Percentiles rank a stretch among this genome's conserved stretches.
These are phyloP conservation scores for Trypanosoma rangeli DNA, from an alignment of 208 protist genomes.

Conservation along the genomic window DNA sequence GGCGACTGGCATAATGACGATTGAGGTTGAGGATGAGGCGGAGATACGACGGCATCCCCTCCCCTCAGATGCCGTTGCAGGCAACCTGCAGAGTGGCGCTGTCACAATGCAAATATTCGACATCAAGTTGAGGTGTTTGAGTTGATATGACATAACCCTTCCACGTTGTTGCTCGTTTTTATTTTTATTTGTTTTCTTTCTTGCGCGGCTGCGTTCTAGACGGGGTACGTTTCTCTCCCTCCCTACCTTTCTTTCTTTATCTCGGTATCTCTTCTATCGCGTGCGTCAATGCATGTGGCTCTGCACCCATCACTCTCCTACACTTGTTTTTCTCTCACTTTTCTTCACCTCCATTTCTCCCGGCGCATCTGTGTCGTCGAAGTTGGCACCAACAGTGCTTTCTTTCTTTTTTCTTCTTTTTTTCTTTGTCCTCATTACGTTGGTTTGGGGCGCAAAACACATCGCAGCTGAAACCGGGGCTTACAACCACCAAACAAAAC, in stretches of 20 bases:
- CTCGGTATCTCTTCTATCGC: too few relatives aligned
- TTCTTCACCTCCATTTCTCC: not conserved
- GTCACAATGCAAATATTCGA: slow-evolving; percentile 89
- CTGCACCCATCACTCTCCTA: too few relatives aligned
- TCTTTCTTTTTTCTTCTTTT: not conserved
- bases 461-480: not conserved
- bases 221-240: too few relatives aligned
- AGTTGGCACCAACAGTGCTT: too few relatives aligned
- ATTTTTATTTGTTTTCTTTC: slow-evolving; percentile 21
- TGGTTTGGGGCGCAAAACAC: not conserved
- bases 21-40: slow-evolving; percentile 63
- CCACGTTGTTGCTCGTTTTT: slow-evolving; percentile 19
- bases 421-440: not conserved
- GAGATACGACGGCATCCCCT: slow-evolving; percentile 49
- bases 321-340: too few relatives aligned
- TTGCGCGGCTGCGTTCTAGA: not conserved
- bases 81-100: slow-evolving; percentile 60
- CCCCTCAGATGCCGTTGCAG: slow-evolving; percentile 53
- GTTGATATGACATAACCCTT: not conserved
- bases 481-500: not conserved
- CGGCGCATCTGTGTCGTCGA: too few relatives aligned
- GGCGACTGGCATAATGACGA: slow-evolving; percentile 64
- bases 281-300: too few relatives aligned
- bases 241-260: too few relatives aligned
- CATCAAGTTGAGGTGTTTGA: slow-evolving; percentile 41